Evolutionary conservation across 106 monocot species (phyloP).

Genomic region (Phalaenopsis equestris): DNA sequence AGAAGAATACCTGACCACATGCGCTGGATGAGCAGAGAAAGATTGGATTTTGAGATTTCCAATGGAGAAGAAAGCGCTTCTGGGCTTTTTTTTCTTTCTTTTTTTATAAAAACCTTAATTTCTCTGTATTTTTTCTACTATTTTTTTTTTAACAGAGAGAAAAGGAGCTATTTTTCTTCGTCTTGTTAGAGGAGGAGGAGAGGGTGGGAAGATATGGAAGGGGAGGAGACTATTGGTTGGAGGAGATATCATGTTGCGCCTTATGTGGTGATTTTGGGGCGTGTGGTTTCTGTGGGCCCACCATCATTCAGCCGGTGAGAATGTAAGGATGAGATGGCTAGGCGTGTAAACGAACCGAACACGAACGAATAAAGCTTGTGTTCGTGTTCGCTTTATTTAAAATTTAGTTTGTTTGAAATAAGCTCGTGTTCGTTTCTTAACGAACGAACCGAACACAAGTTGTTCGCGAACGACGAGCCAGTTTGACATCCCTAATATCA

Average conservation of each 20-base stretch:
- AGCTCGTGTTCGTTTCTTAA: no score
- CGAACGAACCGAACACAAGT: no score
- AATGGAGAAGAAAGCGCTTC: not conserved
- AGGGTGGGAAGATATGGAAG: conserved; percentile 11
- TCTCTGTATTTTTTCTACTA: not conserved
- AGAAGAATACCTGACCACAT: not conserved
- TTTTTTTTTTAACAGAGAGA: not conserved
- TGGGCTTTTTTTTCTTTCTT: not conserved
- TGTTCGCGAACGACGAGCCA: no score
- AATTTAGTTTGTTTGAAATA: no score
- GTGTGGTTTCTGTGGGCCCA: not conserved
- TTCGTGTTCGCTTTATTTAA: no score
- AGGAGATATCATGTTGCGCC: not conserved
- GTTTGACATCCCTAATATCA: no score
- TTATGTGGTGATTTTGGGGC: not conserved
- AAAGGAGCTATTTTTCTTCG: not conserved
- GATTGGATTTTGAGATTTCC: not conserved
- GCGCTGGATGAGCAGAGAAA: not conserved
- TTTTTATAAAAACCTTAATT: not conserved
- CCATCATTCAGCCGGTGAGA: not conserved
- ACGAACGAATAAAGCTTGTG: no score
- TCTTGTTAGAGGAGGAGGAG: not conserved
- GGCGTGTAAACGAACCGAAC: no score
- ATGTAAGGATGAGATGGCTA: no score
- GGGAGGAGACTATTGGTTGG: conserved; percentile 10